Evolutionary conservation across 305 asterid genomes (phyloP), one percentile per base, ranked within the genome.

Genomic region (Ajuga reptans): DNA sequence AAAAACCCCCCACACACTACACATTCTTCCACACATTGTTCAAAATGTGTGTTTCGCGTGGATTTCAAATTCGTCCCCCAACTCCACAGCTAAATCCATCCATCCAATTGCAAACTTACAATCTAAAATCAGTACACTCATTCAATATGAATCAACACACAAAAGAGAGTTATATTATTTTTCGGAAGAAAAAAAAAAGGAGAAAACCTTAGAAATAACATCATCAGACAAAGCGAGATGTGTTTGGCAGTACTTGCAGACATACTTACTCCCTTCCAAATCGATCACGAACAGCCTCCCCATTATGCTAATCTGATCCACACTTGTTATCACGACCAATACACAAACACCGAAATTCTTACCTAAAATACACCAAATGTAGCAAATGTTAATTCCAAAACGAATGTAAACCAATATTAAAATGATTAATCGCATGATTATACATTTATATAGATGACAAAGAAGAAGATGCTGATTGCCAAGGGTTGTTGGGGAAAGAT

Each of bases 221-320:
- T 81, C 85, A n/a, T 78, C 74, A 68, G 55, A 59, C 73, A 83
- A 80, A 11, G 86, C 87, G 17, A 87, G 84, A 78, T 87, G 87
- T 68, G 90, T 65, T 18, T 75, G 64, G 74, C 93, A 87, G 77
- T 83, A 76, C 81, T 81, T 87, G 88, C 93, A 87, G 56, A 60
- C 61, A 54, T 87, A 87, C 53, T 59, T 75, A 43, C 45, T 65
- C 45, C 87, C 93, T 31, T 87, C 89, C 72, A 87, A 71, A 70
- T 66, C 59, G 27, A 82, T 51, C 66, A 76, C 64, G 73, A 76
- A 87, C 14, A 81, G 51, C 82, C 83, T 80, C 42, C 93, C 93
- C 90, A 87, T 87, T 4, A 60, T 47, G 24, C 37, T 39, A 24
- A 65, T 65, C 64, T 60, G 70, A 51, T 39, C 55, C 68, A 47